Base-by-base conservation (phyloP, 2,329 filamentous ascomycete genomes). In the Zasmidium angulare region DNA sequence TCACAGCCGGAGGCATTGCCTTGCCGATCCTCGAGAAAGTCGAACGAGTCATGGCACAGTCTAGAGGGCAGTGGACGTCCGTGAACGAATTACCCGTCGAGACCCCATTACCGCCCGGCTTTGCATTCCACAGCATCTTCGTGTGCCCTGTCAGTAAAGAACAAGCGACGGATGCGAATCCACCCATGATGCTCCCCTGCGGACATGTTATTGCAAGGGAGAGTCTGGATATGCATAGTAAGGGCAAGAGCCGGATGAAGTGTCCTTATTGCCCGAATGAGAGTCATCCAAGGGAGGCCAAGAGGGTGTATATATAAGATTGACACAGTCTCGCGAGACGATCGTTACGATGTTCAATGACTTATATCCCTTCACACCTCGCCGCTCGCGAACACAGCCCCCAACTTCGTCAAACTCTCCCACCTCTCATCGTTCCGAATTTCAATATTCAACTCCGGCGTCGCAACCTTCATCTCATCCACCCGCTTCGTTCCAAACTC, bases 121-220 rank as follows among this genome's bases (percentile, higher is more conserved):
- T 87, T 71, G 80, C 84, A 54, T 99, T 96, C 79, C 95, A 99
- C 75, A 90, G 90, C 57, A 97, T 99, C 71, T 99, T 99, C 72
- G 95, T 99, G 46, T 99, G 95, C 71, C 95, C 95, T 0, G 95
- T 99, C 3, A 93, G 89, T 69, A 98, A 98, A 75, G 95, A 97
- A 72, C 95, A 99, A 75, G 92, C 90, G 0, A 99, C 93, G 0
- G 92, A 96, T 70, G 78, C 83, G 22, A 99, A 99, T 74, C 95
- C 95, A 11, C 92, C 95, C 1, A 96, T 98, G 89, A 95, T 97
- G 85, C 87, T 99, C 71, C 90, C 91, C 0, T 99, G 95, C 71
- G 93, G 95, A 4, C 95, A 99, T 77, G 93, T 97, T 54, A 88
- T 99, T 60, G 93, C 92, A 19, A 84, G 87, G 64, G 93, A 97